These are phyloP conservation scores for Chaetomiaceae sp. DNA, from an alignment of 2,329 filamentous ascomycete species.

Conservation along the genomic window DNA sequence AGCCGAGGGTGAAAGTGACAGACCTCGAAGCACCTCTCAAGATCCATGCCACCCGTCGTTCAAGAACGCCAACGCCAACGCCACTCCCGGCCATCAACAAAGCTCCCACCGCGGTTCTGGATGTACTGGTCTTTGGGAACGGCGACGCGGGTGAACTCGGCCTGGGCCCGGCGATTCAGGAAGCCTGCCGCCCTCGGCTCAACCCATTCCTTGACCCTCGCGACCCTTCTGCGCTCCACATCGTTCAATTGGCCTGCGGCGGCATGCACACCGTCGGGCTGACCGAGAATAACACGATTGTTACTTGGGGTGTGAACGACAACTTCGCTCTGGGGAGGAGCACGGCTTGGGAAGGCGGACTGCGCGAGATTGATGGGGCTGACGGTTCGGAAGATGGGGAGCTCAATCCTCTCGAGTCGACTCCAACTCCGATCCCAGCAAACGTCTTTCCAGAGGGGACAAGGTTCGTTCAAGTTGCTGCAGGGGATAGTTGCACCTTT, in stretches of 20 bases:
- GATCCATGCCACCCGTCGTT: too few relatives aligned
- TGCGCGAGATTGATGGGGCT: not conserved
- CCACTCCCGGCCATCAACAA: not conserved
- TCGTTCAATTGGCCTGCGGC: not conserved
- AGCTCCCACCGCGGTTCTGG: not conserved
- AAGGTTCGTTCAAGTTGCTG: not conserved
- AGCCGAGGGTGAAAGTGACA: not conserved
- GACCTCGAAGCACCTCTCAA: too few relatives aligned
- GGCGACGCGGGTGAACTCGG: not conserved
- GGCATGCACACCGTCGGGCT: not conserved
- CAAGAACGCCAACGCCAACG: not conserved
- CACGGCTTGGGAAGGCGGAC: not conserved
- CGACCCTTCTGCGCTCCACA: not conserved
- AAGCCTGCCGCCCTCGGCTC: not conserved
- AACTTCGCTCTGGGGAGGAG: not conserved
- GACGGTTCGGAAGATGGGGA: not conserved
- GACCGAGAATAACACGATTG: not conserved
- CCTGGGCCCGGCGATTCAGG: not conserved
- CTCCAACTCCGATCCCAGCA: not conserved
- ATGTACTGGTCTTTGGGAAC: not conserved
- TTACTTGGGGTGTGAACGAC: slow-evolving; percentile 1
- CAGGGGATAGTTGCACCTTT: not conserved
- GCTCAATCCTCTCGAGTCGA: not conserved
- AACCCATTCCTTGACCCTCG: not conserved
- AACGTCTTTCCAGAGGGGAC: not conserved